Evolutionary conservation across 2,329 filamentous ascomycete genomes (phyloP), one percentile per base, ranked within the genome.

Genomic region (Exophiala calicioides): DNA sequence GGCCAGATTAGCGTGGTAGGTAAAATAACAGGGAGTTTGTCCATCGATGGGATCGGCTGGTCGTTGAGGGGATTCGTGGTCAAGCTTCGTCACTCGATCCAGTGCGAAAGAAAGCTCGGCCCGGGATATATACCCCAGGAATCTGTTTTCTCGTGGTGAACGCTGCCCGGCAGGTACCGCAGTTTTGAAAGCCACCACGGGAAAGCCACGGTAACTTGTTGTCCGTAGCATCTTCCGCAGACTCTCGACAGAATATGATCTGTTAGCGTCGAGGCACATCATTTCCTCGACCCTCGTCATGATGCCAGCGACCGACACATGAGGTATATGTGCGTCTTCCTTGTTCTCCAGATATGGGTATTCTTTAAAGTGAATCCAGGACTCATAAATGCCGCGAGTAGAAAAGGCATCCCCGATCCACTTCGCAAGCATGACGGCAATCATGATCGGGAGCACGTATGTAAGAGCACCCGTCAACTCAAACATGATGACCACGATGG

Each of bases 401-500:
- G 88, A 90, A 66, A 98, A 90, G 38, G 90, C 91, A 67, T 98
- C 93, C 61, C 90, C 93, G 19, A 95, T 89, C 93, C 93, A 98
- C 72, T 98, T 98, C 53, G 88, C 88, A 33, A 97, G 78, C 90
- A 98, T 95, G 62, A 98, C 93, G 32, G 90, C 90, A 55, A 98
- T 88, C 93, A 98, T 98, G 67, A 97, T 98, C 44, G 93, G 93
- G 5, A 98, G 81, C 37, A 98, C 91, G 64, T 97, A 97, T 1
- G 90, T 95, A 20, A 98, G 78, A 1, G 93, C 93, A 41, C 93
- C 93, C 0, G 93, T 98, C 45, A 98, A 83, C 72, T 98, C 93
- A 63, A 98, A 98, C 86, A 96, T 96, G 71, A 98, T 98, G 61
- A 97, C 93, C 3, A 98, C 91, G 57, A 98, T 96, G 9, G 90